Conservation (phyloP, 1,284 basidiomycete species). For the Vanrija humicola region DNA sequence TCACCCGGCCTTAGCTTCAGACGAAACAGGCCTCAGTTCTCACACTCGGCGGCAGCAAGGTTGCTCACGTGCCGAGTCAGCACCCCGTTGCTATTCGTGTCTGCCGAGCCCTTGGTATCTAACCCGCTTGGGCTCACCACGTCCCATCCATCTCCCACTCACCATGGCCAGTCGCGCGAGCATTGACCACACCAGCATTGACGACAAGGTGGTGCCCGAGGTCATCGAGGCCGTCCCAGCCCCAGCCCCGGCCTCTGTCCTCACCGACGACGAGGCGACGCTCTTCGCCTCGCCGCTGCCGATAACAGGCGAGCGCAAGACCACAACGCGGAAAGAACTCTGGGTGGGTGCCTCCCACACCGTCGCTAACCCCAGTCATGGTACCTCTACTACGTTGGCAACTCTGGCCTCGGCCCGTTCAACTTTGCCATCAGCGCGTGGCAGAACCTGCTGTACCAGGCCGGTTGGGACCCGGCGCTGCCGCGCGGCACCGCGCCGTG, state of each 20-base stretch:
- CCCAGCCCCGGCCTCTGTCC: not conserved
- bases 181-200: too few species aligned
- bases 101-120: too few species aligned
- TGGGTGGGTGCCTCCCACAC: slow-evolving; percentile 27
- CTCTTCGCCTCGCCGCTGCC: slow-evolving; percentile 40
- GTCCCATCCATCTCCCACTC: too few species aligned
- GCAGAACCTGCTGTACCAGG: slow-evolving; percentile 42
- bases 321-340: slow-evolving; percentile 38
- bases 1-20: too few species aligned
- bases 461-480: slow-evolving; percentile 42
- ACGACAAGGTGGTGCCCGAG: too few species aligned
- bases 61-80: too few species aligned
- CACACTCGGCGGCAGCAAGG: too few species aligned
- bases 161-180: too few species aligned
- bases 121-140: too few species aligned
- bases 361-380: slow-evolving; percentile 23
- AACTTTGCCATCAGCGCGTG: slow-evolving; percentile 46
- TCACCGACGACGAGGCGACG: slow-evolving; percentile 29
- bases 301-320: slow-evolving; percentile 33
- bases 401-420: slow-evolving; percentile 44
- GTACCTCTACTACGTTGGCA: slow-evolving; percentile 45
- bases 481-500: slow-evolving; percentile 30
- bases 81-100: too few species aligned
- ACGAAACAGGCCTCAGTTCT: too few species aligned
- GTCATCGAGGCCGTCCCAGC: too few species aligned